Evolutionary conservation across 805 yeast species (phyloP), one percentile per base, ranked within the genome.

Genomic region (Jamesozyma jinghongensis): DNA sequence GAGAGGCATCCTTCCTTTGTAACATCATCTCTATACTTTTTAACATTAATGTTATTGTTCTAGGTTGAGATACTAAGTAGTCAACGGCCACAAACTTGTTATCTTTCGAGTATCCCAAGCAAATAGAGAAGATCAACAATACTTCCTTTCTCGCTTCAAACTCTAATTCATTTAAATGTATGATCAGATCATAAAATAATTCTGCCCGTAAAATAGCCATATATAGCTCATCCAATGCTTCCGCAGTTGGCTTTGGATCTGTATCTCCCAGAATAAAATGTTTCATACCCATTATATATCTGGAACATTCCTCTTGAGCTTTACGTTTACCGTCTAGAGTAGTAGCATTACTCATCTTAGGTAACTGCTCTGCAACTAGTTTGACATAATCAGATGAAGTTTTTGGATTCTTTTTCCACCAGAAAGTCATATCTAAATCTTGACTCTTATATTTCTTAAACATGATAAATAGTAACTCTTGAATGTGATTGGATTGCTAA

Each of bases 91-190:
- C 95, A 7, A 81, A 74, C 49, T 86, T 74, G 50, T 69, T 74
- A 33, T 86, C 90, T 30, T 79, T 75, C 48, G 81, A 82, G 40
- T 95, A 77, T 52, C 88, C 77, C 46, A 92, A 70, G 32, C 94
- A 70, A 4, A 85, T 79, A 46, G 79, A 74, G 57, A 87, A 86
- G 39, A 92, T 59, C 4, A 75, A 66, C 4, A 77, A 71, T 13
- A 86, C 90, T 51, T 85, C 92, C 53, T 90, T 87, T 41, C 96
- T 70, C 34, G 94, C 77, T 57, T 92, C 97, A 62, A 92, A 88
- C 47, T 86, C 96, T 41, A 92, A 70, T 27, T 70, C 69, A n/a
- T 65, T 66, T 41, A 92, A 65, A 52, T 79, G 74, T 16, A 65
- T 57, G 12, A 85, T 67, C 45, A 92, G 63, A 18, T 70, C 69